Conservation (phyloP, 2,329 filamentous ascomycete species). For the Xylaria sp. region DNA sequence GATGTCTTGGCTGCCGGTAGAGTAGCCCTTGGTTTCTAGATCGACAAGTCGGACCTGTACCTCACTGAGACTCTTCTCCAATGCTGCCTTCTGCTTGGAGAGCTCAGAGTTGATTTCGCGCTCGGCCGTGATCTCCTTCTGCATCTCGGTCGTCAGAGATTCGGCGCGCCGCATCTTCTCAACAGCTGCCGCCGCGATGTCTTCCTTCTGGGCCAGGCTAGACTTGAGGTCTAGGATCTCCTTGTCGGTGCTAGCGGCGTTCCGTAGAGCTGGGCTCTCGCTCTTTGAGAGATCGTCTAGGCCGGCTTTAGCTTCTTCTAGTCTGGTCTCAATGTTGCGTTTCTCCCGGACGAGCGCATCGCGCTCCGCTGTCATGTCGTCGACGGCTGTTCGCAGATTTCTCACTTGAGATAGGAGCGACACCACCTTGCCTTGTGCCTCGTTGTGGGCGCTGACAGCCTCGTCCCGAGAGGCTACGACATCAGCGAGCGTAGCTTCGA, state of each 20-base stretch:
- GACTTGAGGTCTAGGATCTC: constrained; percentile 90
- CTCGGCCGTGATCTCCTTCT: constrained; percentile 88
- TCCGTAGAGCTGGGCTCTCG: constrained; percentile 85
- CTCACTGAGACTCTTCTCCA: constrained; percentile 92
- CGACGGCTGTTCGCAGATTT: constrained; percentile 78
- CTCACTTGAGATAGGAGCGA: constrained; percentile 89
- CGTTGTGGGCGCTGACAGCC: constrained; percentile 89
- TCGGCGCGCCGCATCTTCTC: constrained; percentile 98
- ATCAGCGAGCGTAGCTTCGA: constrained; percentile 89
- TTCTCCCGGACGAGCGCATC: constrained; percentile 88
- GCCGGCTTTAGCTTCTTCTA: constrained; percentile 85
- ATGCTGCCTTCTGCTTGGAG: constrained; percentile 84
- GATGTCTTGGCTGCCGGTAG: constrained; percentile 91
- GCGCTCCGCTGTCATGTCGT: constrained; percentile 84
- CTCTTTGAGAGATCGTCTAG: constrained; percentile 87
- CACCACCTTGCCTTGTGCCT: constrained; percentile 92
- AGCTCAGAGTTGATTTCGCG: constrained; percentile 81
- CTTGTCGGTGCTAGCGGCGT: constrained; percentile 86
- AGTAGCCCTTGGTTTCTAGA: constrained; percentile 96
- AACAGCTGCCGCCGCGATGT: constrained; percentile 87
- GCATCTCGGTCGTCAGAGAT: constrained; percentile 82
- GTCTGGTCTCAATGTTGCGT: constrained; percentile 80
- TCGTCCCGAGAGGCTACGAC: constrained; percentile 92
- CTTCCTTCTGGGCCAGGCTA: constrained; percentile 87
- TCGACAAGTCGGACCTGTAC: constrained; percentile 89